A percentile compares a stretch with the other conserved stretches of the same genome.
Evolutionary conservation across 805 yeast species (phyloP).

Genomic region (Metschnikowia anglica): DNA sequence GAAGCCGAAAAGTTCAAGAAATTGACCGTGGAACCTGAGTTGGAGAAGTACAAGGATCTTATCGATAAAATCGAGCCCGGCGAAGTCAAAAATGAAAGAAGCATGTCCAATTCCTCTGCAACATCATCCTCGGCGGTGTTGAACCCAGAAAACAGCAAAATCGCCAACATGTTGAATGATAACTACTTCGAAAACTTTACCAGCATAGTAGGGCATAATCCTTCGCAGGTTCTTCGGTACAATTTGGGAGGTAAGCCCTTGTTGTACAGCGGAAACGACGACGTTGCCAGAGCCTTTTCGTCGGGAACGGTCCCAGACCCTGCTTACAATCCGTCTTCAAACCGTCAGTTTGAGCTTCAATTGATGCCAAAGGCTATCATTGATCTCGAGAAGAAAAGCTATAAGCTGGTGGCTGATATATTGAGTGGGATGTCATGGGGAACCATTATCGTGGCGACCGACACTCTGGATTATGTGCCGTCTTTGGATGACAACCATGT

Average conservation of each 20-base stretch:
- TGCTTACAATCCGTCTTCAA: conserved; percentile 57
- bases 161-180: conserved; percentile 65
- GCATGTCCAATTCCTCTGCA: conserved; percentile 18
- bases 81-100: conserved; percentile 14
- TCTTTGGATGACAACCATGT: conserved; percentile 59
- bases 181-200: conserved; percentile 77
- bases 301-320: conserved; percentile 53
- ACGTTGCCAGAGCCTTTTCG: conserved; percentile 45
- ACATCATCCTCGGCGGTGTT: conserved; percentile 19
- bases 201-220: conserved; percentile 73
- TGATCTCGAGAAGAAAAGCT: conserved; percentile 56
- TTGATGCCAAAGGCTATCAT: conserved; percentile 91
- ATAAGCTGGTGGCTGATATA: conserved; percentile 41
- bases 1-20: conserved; percentile 67
- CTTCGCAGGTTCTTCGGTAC: conserved; percentile 83
- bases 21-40: conserved; percentile 52
- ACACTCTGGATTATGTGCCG: conserved; percentile 62
- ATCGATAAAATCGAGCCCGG: conserved; percentile 50
- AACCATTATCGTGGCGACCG: conserved; percentile 80
- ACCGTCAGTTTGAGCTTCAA: conserved; percentile 77
- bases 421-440: conserved; percentile 97
- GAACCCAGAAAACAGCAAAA: conserved; percentile 25
- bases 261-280: conserved; percentile 64
- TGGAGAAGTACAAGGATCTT: conserved; percentile 44
- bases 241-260: conserved; percentile 78